Conservation (phyloP, 2,329 filamentous ascomycete species). For the Plectosphaerella sp. region DNA sequence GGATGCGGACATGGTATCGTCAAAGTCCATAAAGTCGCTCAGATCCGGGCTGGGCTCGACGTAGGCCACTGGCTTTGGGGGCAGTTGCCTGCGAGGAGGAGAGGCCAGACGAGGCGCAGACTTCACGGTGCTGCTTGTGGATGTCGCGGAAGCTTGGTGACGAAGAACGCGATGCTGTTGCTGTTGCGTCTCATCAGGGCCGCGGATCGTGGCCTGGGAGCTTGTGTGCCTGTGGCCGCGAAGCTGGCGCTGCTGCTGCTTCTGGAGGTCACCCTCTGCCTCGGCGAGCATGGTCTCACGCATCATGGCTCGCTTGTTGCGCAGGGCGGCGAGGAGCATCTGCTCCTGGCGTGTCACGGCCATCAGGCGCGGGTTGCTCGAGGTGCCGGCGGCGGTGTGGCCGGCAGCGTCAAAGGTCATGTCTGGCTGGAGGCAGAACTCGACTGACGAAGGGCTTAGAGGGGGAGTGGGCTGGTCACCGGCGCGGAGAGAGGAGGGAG, state of each 20-base stretch:
- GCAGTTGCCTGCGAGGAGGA: too few relatives aligned
- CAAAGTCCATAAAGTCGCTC: slow-evolving; percentile 33
- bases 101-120: too few relatives aligned
- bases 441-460: slow-evolving; percentile 46
- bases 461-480: slow-evolving; percentile 43
- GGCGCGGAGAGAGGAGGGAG: slow-evolving; percentile 12
- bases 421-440: slow-evolving; percentile 35
- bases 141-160: slow-evolving; percentile 11
- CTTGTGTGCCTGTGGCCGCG: slow-evolving; percentile 3
- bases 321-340: slow-evolving; percentile 51
- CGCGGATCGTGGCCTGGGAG: slow-evolving; percentile 8
- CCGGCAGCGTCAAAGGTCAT: slow-evolving; percentile 27
- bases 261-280: slow-evolving; percentile 28
- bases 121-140: slow-evolving; percentile 5
- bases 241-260: not conserved
- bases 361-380: slow-evolving; percentile 43
- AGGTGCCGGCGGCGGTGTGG: slow-evolving; percentile 1
- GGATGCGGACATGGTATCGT: slow-evolving; percentile 10
- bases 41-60: slow-evolving; percentile 29
- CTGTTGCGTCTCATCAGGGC: slow-evolving; percentile 3
- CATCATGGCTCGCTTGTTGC: slow-evolving; percentile 53
- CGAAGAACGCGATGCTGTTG: slow-evolving; percentile 9
- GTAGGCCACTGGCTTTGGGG: too few relatives aligned
- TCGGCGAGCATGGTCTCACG: slow-evolving; percentile 41
- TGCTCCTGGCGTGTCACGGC: slow-evolving; percentile 55